Evolutionary conservation across 75 land plant species (phyloP).

Genomic region (Picea sitchensis): DNA sequence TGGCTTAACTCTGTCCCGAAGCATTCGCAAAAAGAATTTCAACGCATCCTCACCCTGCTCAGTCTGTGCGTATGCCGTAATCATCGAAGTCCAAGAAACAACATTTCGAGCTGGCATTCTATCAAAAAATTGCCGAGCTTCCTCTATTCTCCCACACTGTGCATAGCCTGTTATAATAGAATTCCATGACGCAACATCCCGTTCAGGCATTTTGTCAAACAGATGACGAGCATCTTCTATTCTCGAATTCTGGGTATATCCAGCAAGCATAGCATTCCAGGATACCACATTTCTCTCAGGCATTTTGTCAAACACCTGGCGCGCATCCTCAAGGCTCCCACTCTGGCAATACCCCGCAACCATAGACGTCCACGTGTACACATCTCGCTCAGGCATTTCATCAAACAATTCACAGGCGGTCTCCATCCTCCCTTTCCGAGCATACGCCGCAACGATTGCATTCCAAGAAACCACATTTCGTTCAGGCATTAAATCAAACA

Average conservation of each 20-base stretch:
- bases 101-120: background rate
- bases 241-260: background rate
- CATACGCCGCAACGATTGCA: slow-evolving; percentile 49
- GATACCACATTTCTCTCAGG: slow-evolving; percentile 15
- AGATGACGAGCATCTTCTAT: background rate
- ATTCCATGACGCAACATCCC: slow-evolving; percentile 14
- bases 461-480: slow-evolving; percentile 54
- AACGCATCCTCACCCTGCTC: slow-evolving; percentile 34
- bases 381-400: slow-evolving; percentile 9
- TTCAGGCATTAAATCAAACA: slow-evolving; percentile 44
- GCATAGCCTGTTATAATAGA: slow-evolving; percentile 5
- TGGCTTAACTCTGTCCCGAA: slow-evolving; percentile 16
- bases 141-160: background rate
- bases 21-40: slow-evolving; percentile 41
- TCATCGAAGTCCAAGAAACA: slow-evolving; percentile 51
- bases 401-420: slow-evolving; percentile 21
- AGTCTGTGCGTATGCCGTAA: slow-evolving; percentile 45
- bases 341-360: slow-evolving; percentile 8
- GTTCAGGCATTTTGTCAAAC: slow-evolving; percentile 3
- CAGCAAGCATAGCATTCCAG: slow-evolving; percentile 25
- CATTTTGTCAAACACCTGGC: slow-evolving; percentile 24
- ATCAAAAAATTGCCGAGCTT: background rate
- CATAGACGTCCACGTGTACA: slow-evolving; percentile 14
- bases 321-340: slow-evolving; percentile 24
- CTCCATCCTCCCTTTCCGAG: slow-evolving; percentile 44